phyloP scores from a whole-genome alignment of 2,329 filamentous ascomycete genomes.

The Onygenales sp. region DNA sequence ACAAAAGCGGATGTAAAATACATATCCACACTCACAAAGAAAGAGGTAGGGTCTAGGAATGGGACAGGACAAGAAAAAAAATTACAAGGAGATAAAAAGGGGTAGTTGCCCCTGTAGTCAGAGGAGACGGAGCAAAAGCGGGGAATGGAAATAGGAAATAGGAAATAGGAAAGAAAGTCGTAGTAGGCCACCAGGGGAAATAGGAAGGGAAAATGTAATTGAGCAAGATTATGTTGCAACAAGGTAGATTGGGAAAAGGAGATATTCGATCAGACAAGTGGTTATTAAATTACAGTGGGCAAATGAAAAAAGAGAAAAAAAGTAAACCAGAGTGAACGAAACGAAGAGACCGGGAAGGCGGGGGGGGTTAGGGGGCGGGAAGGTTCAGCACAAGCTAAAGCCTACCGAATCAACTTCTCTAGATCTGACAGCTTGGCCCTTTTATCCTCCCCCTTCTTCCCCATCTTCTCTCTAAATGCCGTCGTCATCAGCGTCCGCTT shows the following conservation, averaged over 20 bases:
- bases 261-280: no score
- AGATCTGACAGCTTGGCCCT: slow-evolving; percentile 45
- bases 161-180: not conserved
- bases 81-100: not conserved
- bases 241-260: no score
- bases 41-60: no score
- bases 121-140: not conserved
- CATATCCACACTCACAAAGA: no score
- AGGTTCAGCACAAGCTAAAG: not conserved
- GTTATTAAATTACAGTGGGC: not conserved
- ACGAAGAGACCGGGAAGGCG: not conserved
- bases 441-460: slow-evolving; percentile 45
- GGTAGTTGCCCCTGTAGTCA: not conserved
- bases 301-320: not conserved
- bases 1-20: no score
- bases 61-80: no score
- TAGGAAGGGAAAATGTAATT: not conserved
- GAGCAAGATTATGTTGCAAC: not conserved
- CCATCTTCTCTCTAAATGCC: slow-evolving; percentile 62
- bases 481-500: slow-evolving; percentile 70
- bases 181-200: not conserved
- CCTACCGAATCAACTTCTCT: slow-evolving; percentile 23
- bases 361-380: not conserved
- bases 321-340: not conserved
- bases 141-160: not conserved